A percentile compares a stretch with the other conserved stretches of the same genome.
Evolutionary conservation across 371 early-diverging fungal species (phyloP).

Genomic region (Mucor saturninus): DNA sequence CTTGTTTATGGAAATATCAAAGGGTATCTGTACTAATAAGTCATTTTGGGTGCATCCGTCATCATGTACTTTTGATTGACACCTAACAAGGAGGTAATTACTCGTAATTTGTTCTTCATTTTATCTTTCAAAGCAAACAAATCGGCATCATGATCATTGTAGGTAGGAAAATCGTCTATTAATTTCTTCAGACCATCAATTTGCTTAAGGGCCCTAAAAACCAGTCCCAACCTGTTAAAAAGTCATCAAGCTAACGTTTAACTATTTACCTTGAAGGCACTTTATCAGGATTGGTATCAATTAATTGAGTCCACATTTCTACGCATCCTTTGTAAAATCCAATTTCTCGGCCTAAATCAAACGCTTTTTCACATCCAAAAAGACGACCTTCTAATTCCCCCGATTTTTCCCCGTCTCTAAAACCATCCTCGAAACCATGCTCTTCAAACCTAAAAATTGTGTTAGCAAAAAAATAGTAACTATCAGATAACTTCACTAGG

Average conservation of each 20-base stretch:
- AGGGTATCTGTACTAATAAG: slow-evolving; percentile 29
- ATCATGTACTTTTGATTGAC: slow-evolving; percentile 48
- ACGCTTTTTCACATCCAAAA: slow-evolving; percentile 76
- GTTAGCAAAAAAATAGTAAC: background rate
- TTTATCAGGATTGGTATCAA: slow-evolving; percentile 39
- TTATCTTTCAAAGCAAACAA: slow-evolving; percentile 59
- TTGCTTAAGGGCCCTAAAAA: slow-evolving; percentile 49
- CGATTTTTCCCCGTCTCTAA: slow-evolving; percentile 62
- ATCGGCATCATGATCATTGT: slow-evolving; percentile 63
- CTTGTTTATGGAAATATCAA: slow-evolving; percentile 10
- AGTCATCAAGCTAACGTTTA: no score
- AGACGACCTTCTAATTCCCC: slow-evolving; percentile 76
- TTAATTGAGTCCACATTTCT: slow-evolving; percentile 62
- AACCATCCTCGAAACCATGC: slow-evolving; percentile 69
- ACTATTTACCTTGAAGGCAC: slow-evolving; percentile 49
- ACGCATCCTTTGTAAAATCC: slow-evolving; percentile 77
- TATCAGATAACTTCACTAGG: no score
- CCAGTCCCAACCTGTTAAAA: background rate
- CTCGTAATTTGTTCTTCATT: slow-evolving; percentile 66
- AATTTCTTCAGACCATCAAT: slow-evolving; percentile 51
- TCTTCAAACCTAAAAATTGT: slow-evolving; percentile 64
- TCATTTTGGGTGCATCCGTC: slow-evolving; percentile 37
- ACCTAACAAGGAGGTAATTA: slow-evolving; percentile 59
- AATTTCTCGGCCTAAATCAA: slow-evolving; percentile 71
- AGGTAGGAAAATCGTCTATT: slow-evolving; percentile 58